Evolutionary conservation across 2,329 filamentous ascomycete species (phyloP).

Genomic region (Onygena corvina): DNA sequence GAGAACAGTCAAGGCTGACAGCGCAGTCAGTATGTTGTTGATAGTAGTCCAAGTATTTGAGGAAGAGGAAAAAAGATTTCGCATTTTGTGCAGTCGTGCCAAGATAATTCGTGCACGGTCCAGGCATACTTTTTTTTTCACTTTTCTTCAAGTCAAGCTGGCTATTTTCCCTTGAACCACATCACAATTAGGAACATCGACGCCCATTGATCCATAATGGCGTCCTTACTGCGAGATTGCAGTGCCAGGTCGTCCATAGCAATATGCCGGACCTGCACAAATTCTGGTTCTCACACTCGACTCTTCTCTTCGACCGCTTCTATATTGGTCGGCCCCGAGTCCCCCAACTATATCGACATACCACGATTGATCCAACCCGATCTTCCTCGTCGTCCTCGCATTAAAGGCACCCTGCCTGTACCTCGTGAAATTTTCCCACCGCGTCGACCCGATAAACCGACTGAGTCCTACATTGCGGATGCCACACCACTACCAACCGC

Average conservation of each 20-base stretch:
- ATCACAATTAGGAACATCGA: not conserved
- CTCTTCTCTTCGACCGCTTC: conserved; percentile 29
- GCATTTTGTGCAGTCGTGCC: conserved; percentile 11
- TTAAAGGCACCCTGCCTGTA: conserved; percentile 71
- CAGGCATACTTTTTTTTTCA: conserved; percentile 10
- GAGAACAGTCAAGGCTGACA: conserved; percentile 15
- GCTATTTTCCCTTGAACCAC: conserved; percentile 2
- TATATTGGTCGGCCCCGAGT: conserved; percentile 52
- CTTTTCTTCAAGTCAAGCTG: conserved; percentile 22
- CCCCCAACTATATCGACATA: conserved; percentile 73
- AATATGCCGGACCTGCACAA: conserved; percentile 27
- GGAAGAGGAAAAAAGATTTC: conserved; percentile 23
- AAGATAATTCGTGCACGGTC: conserved; percentile 14
- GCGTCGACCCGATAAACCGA: conserved; percentile 49
- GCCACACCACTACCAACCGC: conserved; percentile 42
- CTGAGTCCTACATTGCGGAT: conserved; percentile 47
- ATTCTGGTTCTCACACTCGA: conserved; percentile 27
- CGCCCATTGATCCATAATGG: conserved; percentile 10
- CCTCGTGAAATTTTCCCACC: conserved; percentile 67
- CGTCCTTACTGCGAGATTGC: conserved; percentile 11
- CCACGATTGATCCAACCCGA: conserved; percentile 63
- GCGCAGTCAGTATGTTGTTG: conserved; percentile 24
- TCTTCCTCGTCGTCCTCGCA: conserved; percentile 34
- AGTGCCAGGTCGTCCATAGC: conserved; percentile 22
- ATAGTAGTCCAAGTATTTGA: not conserved